These are phyloP conservation scores for Meripilus lineatus DNA, from an alignment of 1,284 basidiomycete species.

Conservation along the genomic window DNA sequence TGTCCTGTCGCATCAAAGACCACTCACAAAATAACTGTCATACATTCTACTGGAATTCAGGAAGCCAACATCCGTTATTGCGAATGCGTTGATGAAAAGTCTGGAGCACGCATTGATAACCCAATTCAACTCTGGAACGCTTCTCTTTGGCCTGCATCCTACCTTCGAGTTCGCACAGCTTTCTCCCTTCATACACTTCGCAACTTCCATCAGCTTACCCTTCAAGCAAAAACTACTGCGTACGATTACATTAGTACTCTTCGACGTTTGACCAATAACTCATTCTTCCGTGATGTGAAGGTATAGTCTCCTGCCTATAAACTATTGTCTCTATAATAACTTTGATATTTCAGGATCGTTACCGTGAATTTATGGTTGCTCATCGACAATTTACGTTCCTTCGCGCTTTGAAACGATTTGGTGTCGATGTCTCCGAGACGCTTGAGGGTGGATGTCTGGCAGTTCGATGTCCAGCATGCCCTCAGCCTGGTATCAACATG, in stretches of 20 bases:
- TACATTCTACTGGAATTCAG: background rate
- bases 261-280: slow-evolving; percentile 5
- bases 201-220: slow-evolving; percentile 1
- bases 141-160: slow-evolving; percentile 11
- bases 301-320: background rate
- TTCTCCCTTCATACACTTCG: slow-evolving; percentile 9
- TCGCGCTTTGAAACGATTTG: slow-evolving; percentile 1
- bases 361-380: slow-evolving; percentile 14
- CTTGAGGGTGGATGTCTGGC: slow-evolving; percentile 8
- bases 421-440: background rate
- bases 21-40: background rate
- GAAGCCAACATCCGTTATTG: slow-evolving; percentile 3
- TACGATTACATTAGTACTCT: slow-evolving; percentile 6
- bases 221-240: slow-evolving; percentile 8
- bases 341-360: slow-evolving; percentile 13
- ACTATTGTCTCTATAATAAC: no score
- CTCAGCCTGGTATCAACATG: slow-evolving; percentile 19
- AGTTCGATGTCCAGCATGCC: slow-evolving; percentile 15
- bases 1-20: background rate
- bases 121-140: slow-evolving; percentile 5
- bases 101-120: no score
- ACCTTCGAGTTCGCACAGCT: slow-evolving; percentile 5
- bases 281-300: background rate
- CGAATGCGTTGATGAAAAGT: background rate
- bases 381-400: slow-evolving; percentile 11